phyloP scores from a whole-genome alignment of 2,329 filamentous ascomycete species.

The Didymella sp. region DNA sequence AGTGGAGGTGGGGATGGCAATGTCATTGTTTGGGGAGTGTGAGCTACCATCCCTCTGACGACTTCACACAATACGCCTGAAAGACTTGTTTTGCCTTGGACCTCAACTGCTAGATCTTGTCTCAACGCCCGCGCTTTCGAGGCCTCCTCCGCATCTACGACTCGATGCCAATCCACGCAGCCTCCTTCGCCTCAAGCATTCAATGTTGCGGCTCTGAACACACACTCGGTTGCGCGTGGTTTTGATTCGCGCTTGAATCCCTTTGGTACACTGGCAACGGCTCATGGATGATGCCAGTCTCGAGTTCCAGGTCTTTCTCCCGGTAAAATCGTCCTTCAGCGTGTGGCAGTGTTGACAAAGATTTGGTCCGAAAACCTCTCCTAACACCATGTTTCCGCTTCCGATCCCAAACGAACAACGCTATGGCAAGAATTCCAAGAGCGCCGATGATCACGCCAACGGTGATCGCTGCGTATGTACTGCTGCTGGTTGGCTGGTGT shows the following conservation, averaged over 20 bases:
- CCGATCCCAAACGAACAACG: conserved; percentile 8
- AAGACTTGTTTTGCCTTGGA: background rate
- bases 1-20: conserved; percentile 59
- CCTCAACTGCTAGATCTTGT: background rate
- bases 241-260: background rate
- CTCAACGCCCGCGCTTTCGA: background rate
- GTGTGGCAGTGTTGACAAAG: background rate
- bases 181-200: background rate
- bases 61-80: background rate
- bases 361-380: background rate
- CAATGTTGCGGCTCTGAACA: background rate
- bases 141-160: background rate
- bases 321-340: background rate
- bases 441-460: conserved; percentile 13
- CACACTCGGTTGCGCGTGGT: background rate
- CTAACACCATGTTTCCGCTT: conserved; percentile 10
- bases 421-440: conserved; percentile 6
- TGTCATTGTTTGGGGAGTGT: conserved; percentile 47
- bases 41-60: background rate
- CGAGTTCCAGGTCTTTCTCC: conserved; percentile 12
- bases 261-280: conserved; percentile 21
- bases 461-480: conserved; percentile 13
- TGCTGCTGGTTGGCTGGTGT: conserved; percentile 4
- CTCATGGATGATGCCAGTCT: conserved; percentile 19
- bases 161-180: background rate